A percentile compares a stretch with the other conserved stretches of the same genome.
Conservation (phyloP, 352 stramenopile genomes). For the Pythium graminicola region DNA sequence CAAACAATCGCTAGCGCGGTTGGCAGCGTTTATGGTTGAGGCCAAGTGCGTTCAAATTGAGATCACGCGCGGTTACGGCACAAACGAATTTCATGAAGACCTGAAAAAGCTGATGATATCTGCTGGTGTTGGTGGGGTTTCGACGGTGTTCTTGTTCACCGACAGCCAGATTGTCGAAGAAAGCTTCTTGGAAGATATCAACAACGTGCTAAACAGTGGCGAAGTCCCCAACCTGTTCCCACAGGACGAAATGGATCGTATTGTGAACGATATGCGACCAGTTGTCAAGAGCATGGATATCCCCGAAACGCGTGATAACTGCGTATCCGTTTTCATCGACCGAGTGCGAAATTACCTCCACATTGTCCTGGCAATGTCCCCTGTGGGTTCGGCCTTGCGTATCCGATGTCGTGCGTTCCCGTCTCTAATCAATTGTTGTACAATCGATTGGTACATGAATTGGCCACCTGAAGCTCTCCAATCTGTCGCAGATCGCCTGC, state of each 20-base stretch:
- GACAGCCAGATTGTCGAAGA: constrained; percentile 94
- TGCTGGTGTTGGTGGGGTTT: constrained; percentile 87
- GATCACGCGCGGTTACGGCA: constrained; percentile 92
- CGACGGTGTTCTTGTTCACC: constrained; percentile 91
- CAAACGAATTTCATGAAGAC: constrained; percentile 91
- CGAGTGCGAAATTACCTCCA: constrained; percentile 90
- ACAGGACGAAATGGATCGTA: constrained; percentile 89
- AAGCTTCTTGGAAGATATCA: constrained; percentile 94
- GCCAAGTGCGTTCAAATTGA: constrained; percentile 94
- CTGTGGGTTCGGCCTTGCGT: constrained; percentile 74
- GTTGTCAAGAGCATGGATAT: constrained; percentile 87
- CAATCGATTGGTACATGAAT: constrained; percentile 87
- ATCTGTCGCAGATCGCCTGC: constrained; percentile 73
- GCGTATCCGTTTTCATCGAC: constrained; percentile 90
- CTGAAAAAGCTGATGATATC: constrained; percentile 88
- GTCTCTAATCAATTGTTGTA: constrained; percentile 81
- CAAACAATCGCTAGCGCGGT: constrained; percentile 87
- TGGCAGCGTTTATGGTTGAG: constrained; percentile 90
- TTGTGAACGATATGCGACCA: constrained; percentile 81
- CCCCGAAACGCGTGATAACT: constrained; percentile 94
- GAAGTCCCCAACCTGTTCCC: constrained; percentile 93
- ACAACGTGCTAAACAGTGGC: constrained; percentile 91
- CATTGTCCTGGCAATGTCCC: constrained; percentile 86
- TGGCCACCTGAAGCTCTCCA: constrained; percentile 82
- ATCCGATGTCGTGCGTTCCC: constrained; percentile 83